A percentile compares a stretch with the other conserved stretches of the same genome.
phyloP scores from a whole-genome alignment of 2,329 filamentous ascomycete genomes.

The Aspergillus thermomutatus region DNA sequence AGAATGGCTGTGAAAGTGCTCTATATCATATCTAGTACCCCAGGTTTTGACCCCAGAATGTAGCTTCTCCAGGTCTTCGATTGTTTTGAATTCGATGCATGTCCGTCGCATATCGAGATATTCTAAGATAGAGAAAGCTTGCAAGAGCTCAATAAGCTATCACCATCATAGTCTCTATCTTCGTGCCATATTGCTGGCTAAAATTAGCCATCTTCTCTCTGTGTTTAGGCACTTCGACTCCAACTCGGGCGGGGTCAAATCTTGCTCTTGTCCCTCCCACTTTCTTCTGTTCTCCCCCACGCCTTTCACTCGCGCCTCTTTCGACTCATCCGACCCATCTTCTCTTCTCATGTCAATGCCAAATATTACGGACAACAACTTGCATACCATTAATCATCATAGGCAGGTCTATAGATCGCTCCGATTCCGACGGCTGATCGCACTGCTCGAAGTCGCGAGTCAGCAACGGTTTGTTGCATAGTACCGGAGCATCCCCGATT shows the following conservation, averaged over 20 bases:
- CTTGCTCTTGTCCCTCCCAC: not conserved
- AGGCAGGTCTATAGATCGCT: not conserved
- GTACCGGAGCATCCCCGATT: slow-evolving; percentile 26
- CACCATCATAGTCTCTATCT: not conserved
- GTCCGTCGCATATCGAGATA: not conserved
- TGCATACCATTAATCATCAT: not conserved
- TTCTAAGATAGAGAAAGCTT: not conserved
- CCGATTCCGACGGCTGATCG: slow-evolving; percentile 3
- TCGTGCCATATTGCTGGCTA: not conserved
- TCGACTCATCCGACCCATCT: not conserved
- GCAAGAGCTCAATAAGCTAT: not conserved
- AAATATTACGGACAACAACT: not conserved
- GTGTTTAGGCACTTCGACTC: not conserved
- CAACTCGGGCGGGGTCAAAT: not conserved
- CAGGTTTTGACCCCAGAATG: not conserved
- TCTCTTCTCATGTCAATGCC: not conserved
- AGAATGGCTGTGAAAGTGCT: not conserved
- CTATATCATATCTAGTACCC: no score
- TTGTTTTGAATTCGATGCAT: not conserved
- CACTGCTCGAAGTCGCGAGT: slow-evolving; percentile 6
- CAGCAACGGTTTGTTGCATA: slow-evolving; percentile 12
- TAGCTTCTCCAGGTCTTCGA: not conserved
- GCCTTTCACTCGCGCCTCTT: not conserved
- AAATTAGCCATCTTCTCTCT: not conserved
- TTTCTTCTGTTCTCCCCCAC: not conserved